Evolutionary conservation across 768 basidiomycete genomes (phyloP), one percentile per base, ranked within the genome.

Genomic region (Rickenella mellea): DNA sequence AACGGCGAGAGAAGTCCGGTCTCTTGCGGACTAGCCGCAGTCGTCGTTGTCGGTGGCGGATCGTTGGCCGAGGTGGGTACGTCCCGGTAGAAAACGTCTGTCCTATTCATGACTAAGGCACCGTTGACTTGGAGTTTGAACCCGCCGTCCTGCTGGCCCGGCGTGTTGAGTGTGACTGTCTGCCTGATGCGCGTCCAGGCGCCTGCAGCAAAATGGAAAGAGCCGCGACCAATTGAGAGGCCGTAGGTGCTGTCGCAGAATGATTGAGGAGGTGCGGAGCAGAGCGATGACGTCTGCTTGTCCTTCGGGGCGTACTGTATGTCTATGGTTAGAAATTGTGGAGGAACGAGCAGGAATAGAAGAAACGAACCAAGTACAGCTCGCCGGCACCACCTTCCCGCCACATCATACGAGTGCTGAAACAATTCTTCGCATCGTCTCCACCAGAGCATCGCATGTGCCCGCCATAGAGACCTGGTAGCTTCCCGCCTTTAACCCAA

Each of bases 341-440:
- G 4, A 24, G 30, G 27, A 37, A 15, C 20, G n/a, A 15, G 3
- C 9, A 35, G 20, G 21, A 39, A 42, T n/a, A 40, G 12, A 4
- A 27, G 28, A 31, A 6, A 67, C 76, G 43, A 51, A 84, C 82
- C 45, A 84, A 64, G 52, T 88, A 89, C 21, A 87, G 61, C 53
- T 92, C 90, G 4, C 88, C 89, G 0, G 57, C 59, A 4, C 89
- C 88, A 0, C 61, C 61, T 10, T 57, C 52, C 28, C 83, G 67
- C 82, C 83, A 92, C 90, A 93, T 92, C 49, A 92, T 44, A 21
- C 90, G 63, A 5, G 88, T 90, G 54, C 83, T 87, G 55, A 87
- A 93, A 52, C 90, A 93, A 32, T 71, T 67, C 27, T 65, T 48
- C 6, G 86, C 89, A n/a, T 69, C 68, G 49, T 76, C 65, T 1